A percentile compares a stretch with the other conserved stretches of the same genome.
phyloP scores from a whole-genome alignment of 2,329 filamentous ascomycete genomes.

The Pseudogymnoascus sp. region DNA sequence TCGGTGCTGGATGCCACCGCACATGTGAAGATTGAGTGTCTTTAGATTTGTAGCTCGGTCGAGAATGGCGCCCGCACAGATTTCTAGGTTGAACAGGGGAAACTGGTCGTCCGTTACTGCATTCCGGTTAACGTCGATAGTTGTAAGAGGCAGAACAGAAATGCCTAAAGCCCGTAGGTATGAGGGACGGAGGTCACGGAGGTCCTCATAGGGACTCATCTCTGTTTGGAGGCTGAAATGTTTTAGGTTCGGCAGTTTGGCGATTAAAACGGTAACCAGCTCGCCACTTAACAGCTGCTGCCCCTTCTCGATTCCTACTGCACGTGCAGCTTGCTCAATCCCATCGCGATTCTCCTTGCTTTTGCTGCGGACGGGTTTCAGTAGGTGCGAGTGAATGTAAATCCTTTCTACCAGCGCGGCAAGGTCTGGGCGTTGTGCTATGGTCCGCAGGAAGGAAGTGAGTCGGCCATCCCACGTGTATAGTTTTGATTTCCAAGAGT shows the following conservation, averaged over 20 bases:
- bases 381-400: neutral
- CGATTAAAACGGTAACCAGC: neutral
- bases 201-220: neutral
- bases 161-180: neutral
- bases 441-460: neutral
- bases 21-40: neutral
- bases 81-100: neutral
- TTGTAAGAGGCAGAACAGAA: neutral
- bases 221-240: neutral
- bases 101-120: neutral
- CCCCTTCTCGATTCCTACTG: neutral
- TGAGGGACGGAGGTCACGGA: neutral
- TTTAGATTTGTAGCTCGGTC: neutral
- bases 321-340: neutral
- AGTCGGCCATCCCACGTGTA: neutral
- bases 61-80: neutral
- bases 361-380: neutral
- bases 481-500: neutral
- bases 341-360: neutral
- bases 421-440: neutral
- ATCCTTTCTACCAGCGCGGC: neutral
- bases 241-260: neutral
- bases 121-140: neutral
- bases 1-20: neutral
- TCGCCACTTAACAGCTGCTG: neutral